Evolutionary conservation across 2,329 filamentous ascomycete species (phyloP).

Genomic region (Podosphaera aphanis): DNA sequence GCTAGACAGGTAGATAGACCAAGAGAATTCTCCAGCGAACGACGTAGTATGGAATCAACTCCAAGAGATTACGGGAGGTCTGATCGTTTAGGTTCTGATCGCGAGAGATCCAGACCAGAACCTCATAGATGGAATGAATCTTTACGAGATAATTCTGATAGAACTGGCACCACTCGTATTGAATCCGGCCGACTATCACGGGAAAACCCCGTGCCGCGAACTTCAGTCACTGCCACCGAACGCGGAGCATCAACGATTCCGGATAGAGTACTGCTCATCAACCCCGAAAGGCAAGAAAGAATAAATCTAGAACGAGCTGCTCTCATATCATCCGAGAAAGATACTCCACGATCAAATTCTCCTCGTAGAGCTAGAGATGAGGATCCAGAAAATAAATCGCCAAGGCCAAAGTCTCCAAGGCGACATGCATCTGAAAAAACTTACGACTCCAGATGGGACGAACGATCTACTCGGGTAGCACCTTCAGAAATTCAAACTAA

Average conservation of each 20-base stretch:
- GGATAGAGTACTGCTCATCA: slow-evolving; percentile 10
- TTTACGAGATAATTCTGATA: slow-evolving; percentile 12
- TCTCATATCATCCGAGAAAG: slow-evolving; percentile 13
- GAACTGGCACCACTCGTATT: slow-evolving; percentile 8
- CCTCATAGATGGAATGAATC: slow-evolving; percentile 13
- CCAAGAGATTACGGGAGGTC: slow-evolving; percentile 11
- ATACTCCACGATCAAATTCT: slow-evolving; percentile 11
- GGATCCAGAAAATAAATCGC: slow-evolving; percentile 8
- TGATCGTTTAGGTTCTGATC: slow-evolving; percentile 9
- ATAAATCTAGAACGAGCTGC: slow-evolving; percentile 16
- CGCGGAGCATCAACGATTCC: slow-evolving; percentile 7
- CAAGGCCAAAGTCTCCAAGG: slow-evolving; percentile 27
- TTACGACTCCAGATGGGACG: slow-evolving; percentile 13
- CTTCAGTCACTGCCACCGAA: slow-evolving; percentile 7
- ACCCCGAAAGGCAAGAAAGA: slow-evolving; percentile 13
- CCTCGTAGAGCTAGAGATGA: slow-evolving; percentile 15
- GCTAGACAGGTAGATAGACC: slow-evolving; percentile 12
- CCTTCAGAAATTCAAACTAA: slow-evolving; percentile 6
- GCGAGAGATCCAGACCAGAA: slow-evolving; percentile 12
- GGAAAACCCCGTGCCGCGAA: slow-evolving; percentile 14
- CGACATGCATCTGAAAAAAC: slow-evolving; percentile 20
- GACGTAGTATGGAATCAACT: slow-evolving; percentile 9
- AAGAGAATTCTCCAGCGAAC: slow-evolving; percentile 13
- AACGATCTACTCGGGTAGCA: slow-evolving; percentile 8
- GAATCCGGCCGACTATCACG: slow-evolving; percentile 14